Evolutionary conservation across 2,329 filamentous ascomycete species (phyloP), one percentile per base, ranked within the genome.

Genomic region (Trichoderma simmonsii): DNA sequence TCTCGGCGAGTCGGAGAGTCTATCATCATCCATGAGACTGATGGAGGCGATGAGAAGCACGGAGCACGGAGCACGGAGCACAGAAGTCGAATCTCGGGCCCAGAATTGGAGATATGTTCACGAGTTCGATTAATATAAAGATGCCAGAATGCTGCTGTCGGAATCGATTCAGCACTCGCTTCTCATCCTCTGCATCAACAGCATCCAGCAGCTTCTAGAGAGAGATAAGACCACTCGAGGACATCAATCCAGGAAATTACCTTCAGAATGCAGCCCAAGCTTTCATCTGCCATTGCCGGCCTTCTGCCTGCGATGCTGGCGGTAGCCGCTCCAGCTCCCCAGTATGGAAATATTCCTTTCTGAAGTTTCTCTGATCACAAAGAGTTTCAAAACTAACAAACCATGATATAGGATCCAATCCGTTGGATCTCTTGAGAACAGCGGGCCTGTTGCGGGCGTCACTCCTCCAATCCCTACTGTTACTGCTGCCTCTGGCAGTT

Each of bases 361-460:
- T 6, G 32, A 14, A 70, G 12, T 30, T 74, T 57, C 51, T 21
- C 4, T 18, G 14, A 12, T 8, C 18, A 14, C 11, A 34, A 21
- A 57, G n/a, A 24, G 18, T 12, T 28, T 36, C 2, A 34, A 70
- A 7, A 48, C 61, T 71, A 65, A 71, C 61, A 51, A 5, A 64
- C 3, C 8, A 8, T 14, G 14, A 4, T 21, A 36, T n/a, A 83
- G 81, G 69, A 82, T 84, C 18, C 56, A 62, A 76, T 80, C 79
- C 39, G 83, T 84, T 70, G 84, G 80, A 6, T 34, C 32, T 34
- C 32, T 34, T 34, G 82, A 84, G 69, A 85, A 85, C 71, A 77
- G 75, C 2, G 83, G 83, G 3, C 76, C 81, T 1, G 82, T 85
- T 7, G 84, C 77, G 9, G 85, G 83, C 12, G 77, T 85, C 2